Conservation (phyloP, 1,284 basidiomycete species). For the Rhodotorula glutinis region DNA sequence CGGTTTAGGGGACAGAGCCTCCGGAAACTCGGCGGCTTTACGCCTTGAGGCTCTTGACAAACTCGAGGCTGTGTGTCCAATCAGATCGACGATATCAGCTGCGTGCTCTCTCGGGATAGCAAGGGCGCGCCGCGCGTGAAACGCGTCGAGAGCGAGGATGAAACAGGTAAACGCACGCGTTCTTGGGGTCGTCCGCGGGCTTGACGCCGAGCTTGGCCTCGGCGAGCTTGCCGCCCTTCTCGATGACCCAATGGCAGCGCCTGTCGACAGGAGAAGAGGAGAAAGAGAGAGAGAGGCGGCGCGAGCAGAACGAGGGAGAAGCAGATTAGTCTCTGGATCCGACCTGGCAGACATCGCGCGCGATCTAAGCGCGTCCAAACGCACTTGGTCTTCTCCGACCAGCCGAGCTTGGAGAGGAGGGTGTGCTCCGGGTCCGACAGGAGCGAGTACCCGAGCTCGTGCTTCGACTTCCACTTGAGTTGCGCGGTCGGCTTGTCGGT, state of each 20-base stretch:
- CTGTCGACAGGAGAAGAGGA: slow-evolving; percentile 1
- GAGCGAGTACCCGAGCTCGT: slow-evolving; percentile 75
- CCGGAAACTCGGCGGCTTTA: too few relatives aligned
- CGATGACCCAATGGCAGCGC: slow-evolving; percentile 85
- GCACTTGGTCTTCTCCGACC: slow-evolving; percentile 60
- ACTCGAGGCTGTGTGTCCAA: slow-evolving; percentile 10
- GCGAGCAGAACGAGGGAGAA: not conserved
- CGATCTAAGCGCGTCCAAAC: not conserved
- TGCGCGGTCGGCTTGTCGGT: slow-evolving; percentile 75
- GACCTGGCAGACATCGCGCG: not conserved
- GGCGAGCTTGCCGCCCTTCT: slow-evolving; percentile 77
- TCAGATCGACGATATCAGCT: not conserved
- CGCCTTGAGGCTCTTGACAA: slow-evolving; percentile 14
- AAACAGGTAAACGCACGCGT: slow-evolving; percentile 43
- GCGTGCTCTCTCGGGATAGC: not conserved
- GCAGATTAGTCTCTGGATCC: not conserved
- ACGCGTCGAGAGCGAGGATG: not conserved
- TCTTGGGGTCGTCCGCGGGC: slow-evolving; percentile 58
- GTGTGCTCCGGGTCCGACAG: slow-evolving; percentile 79
- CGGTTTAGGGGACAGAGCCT: not conserved
- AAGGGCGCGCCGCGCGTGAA: too few relatives aligned
- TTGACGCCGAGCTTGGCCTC: slow-evolving; percentile 79
- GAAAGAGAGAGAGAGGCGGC: too few relatives aligned
- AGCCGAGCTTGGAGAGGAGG: slow-evolving; percentile 77
- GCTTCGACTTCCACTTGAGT: slow-evolving; percentile 57